These are phyloP conservation scores for Psilocybe sp. DNA, from an alignment of 768 basidiomycete species.

Conservation along the genomic window DNA sequence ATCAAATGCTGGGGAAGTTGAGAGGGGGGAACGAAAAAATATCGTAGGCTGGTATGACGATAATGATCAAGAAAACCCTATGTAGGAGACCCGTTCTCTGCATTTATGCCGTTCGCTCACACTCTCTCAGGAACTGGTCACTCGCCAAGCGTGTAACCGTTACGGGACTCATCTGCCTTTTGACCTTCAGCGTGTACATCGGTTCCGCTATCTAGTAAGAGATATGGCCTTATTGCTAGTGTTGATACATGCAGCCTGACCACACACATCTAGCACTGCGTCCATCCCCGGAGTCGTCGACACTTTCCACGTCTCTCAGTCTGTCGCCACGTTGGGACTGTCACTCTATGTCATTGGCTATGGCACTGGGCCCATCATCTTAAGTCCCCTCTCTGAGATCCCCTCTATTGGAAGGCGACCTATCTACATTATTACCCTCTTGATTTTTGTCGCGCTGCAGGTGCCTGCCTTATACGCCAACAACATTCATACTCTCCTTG, in stretches of 20 bases:
- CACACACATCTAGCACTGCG: background rate
- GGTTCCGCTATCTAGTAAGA: constrained; percentile 3
- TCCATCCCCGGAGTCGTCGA: constrained; percentile 3
- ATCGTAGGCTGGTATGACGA: constrained; percentile 4
- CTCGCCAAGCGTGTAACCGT: background rate
- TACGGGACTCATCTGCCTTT: constrained; percentile 1
- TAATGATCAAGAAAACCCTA: constrained; percentile 3
- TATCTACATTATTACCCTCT: constrained; percentile 3
- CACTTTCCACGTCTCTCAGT: background rate
- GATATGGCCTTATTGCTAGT: background rate
- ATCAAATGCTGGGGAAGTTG: background rate
- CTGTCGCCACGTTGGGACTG: background rate
- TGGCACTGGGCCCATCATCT: constrained; percentile 1
- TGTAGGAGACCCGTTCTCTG: background rate
- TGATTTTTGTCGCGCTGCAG: background rate
- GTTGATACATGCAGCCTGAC: background rate
- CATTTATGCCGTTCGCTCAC: background rate
- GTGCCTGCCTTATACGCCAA: constrained; percentile 1
- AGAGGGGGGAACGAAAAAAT: background rate
- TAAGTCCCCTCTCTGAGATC: constrained; percentile 1
- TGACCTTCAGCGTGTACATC: background rate
- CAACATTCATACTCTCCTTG: constrained; percentile 4
- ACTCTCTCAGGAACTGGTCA: background rate
- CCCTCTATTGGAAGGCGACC: background rate
- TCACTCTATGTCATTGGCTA: constrained; percentile 5